Evolutionary conservation across 176 grass and related monocot genomes (phyloP).

Genomic region (Juncus effusus): DNA sequence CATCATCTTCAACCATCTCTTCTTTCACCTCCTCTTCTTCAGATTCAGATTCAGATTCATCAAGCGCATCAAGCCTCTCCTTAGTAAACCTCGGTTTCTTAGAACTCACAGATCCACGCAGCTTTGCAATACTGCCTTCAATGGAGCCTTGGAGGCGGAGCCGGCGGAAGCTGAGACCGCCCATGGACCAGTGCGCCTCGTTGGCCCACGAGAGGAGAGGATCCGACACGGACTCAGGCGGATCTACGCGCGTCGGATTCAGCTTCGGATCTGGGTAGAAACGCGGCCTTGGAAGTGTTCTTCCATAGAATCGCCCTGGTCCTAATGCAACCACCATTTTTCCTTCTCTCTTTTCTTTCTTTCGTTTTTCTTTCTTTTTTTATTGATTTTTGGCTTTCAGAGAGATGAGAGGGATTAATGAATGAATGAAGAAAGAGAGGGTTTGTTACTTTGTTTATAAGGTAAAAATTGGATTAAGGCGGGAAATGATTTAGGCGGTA

Average conservation of each 20-base stretch:
- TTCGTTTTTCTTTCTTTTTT: too few species aligned
- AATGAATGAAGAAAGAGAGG: constrained; percentile 25
- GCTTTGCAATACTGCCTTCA: constrained; percentile 76
- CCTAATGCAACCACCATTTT: constrained; percentile 64
- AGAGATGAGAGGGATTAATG: neutral
- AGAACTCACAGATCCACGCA: constrained; percentile 41
- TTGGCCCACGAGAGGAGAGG: constrained; percentile 60
- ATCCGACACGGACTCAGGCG: constrained; percentile 54
- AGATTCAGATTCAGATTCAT: constrained; percentile 26
- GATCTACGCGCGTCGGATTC: constrained; percentile 42
- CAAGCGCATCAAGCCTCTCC: constrained; percentile 32
- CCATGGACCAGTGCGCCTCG: constrained; percentile 96
- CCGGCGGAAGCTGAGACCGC: constrained; percentile 56
- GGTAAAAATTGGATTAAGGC: neutral
- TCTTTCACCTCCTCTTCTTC: constrained; percentile 12
- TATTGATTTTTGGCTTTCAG: neutral
- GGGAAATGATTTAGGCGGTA: constrained; percentile 40
- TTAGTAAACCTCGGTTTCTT: constrained; percentile 19
- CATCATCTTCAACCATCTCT: constrained; percentile 32
- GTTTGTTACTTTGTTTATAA: neutral
- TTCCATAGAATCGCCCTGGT: constrained; percentile 75
- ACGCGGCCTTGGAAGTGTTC: constrained; percentile 58
- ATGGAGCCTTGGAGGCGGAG: constrained; percentile 83
- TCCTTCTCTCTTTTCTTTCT: neutral
- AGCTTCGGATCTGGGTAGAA: constrained; percentile 51